Evolutionary conservation across 106 monocot species (phyloP), one percentile per base, ranked within the genome.

Genomic region (Alisma plantagoaquatica): DNA sequence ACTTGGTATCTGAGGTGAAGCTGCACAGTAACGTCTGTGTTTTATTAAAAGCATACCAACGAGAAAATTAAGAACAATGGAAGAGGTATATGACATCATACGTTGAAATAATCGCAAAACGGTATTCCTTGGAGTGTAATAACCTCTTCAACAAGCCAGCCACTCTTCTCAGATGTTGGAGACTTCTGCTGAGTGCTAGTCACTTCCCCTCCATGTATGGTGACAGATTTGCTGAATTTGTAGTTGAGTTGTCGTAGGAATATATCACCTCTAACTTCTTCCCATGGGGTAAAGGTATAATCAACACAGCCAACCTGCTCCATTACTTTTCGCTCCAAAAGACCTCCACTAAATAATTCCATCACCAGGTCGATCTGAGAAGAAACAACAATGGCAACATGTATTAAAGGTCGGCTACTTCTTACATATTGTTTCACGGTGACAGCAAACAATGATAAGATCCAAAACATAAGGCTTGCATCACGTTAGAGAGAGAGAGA

Each of bases 81-180:
- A 19, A 67, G 16, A 38, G 41, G 41, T 41, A 21, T 10, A 21
- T 15, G 22, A 16, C 10, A 14, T 4, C 73, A 33, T 80, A 91
- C 90, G 21, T 55, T 77, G 43, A 80, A 84, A 50, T 77, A 73
- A 47, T 91, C 80, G 20, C 77, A 73, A 30, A 80, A 62, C 2
- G 75, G 55, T 5, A 84, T 42, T 4, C 83, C 74, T 59, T 73
- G 67, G 30, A 81, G 74, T 23, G 73, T 58, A 63, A 76, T 63
- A 25, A 77, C 80, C 50, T 91, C 90, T 51, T 84, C 80, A 27
- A 91, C 57, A 54, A 77, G 3, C 80, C 80, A 91, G 24, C 77
- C 74, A 53, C 64, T 80, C 46, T 33, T 69, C 43, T 91, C 77
- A 27, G 55, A 55, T 4, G 77, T 26, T 16, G 68, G 73, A 29